Evolutionary conservation across 805 yeast species (phyloP).

Genomic region (Candida multigemmis): DNA sequence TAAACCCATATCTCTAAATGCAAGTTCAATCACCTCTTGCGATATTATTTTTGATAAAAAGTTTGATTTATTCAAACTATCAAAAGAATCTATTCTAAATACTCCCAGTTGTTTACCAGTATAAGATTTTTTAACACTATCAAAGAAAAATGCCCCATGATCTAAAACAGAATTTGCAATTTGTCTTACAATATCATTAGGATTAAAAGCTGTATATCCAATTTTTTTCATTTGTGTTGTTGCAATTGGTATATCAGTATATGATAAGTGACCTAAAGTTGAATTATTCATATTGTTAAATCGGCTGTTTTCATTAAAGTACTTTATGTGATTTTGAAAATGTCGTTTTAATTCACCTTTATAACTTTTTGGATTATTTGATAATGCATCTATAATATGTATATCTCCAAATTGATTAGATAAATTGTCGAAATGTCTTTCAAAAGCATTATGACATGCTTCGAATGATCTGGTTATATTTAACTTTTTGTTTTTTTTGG

Average conservation of each 20-base stretch:
- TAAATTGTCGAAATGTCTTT: conserved; percentile 39
- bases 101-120: conserved; percentile 44
- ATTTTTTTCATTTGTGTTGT: conserved; percentile 21
- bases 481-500: conserved; percentile 24
- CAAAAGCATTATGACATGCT: conserved; percentile 44
- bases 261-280: conserved; percentile 8
- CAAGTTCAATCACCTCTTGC: conserved; percentile 39
- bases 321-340: conserved; percentile 26
- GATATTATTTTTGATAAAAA: conserved; percentile 36
- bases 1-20: conserved; percentile 35
- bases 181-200: conserved; percentile 18
- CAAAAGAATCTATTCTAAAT: conserved; percentile 41
- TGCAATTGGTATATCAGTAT: conserved; percentile 22
- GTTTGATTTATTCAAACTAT: conserved; percentile 41
- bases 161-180: conserved; percentile 28
- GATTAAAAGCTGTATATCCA: conserved; percentile 25
- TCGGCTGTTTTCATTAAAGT: conserved; percentile 19
- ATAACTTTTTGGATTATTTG: conserved; percentile 26
- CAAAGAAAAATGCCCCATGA: conserved; percentile 39
- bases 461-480: conserved; percentile 44
- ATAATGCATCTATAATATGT: conserved; percentile 40
- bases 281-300: not conserved
- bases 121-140: conserved; percentile 19
- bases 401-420: conserved; percentile 41
- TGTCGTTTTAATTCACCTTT: conserved; percentile 38